Base-by-base conservation (phyloP, 2,329 filamentous ascomycete genomes). In the Phyllachora maydis region DNA sequence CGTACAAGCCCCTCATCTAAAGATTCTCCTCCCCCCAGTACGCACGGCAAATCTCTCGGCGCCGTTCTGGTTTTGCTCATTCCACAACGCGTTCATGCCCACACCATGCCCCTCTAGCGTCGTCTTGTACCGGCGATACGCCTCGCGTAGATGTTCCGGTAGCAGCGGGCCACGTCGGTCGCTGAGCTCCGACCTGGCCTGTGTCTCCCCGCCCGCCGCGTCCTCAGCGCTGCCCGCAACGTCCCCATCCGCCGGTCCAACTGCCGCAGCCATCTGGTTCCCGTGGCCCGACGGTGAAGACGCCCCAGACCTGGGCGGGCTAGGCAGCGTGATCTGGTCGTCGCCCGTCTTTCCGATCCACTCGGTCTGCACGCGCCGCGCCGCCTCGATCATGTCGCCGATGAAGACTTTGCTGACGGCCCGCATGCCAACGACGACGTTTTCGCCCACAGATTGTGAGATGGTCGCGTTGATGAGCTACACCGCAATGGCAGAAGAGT, bases 391-490 rank as follows among this genome's bases (percentile, higher is more conserved):
- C 22, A 85, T 56, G 31, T 81, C 71, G 24, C 74, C 76, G 4
- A 76, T 63, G 41, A 78, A 82, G 30, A 78, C 58, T 46, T 85
- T 85, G 22, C 72, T 68, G 11, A 78, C 74, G 0, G 71, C 67
- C 23, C 69, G 71, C 38, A 83, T 72, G n/a, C 73, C 71, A 12
- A 74, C 67, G 30, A 77, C 70, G 23, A 82, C 72, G 35, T 65
- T 73, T 11, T 64, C 57, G 0, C 74, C 73, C 0, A 79, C 76
- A 2, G 73, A 81, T 41, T 83, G 77, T 0, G 73, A 79, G 6
- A 82, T 70, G 2, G 76, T 79, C 28, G 76, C 73, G 38, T 83
- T 85, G 40, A 81, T 71, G 30, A 83, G 64, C 60, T 71, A n/a
- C n/a, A n/a, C n/a, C n/a, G n/a, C n/a, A 29, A 4, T 23, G 4